Conservation (phyloP, 371 early-diverging fungal species). For the Catenaria anguillulae region DNA sequence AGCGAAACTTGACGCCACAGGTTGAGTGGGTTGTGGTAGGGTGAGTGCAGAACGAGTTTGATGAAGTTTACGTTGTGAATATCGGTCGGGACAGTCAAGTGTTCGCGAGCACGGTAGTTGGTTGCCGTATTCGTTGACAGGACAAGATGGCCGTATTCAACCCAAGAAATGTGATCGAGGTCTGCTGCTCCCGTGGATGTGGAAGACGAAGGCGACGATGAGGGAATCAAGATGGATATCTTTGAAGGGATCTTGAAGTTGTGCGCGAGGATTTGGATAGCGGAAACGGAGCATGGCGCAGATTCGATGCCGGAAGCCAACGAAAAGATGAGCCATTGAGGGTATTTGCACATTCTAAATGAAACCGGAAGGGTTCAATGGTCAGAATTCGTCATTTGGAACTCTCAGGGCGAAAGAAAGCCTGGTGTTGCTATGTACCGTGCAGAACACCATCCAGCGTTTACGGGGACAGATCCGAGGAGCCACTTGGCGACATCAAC, state of each 20-base stretch:
- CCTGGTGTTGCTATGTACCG: too few species aligned
- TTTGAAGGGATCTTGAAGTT: conserved; percentile 7
- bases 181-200: not conserved
- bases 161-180: not conserved
- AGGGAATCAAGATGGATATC: not conserved
- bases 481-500: too few species aligned
- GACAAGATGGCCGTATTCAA: not conserved
- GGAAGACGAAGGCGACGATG: not conserved
- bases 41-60: not conserved
- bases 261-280: not conserved
- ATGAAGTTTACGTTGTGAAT: not conserved
- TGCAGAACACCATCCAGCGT: too few species aligned
- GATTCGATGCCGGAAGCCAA: too few species aligned
- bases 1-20: conserved; percentile 3
- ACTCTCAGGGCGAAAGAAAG: too few species aligned
- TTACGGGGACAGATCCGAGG: too few species aligned
- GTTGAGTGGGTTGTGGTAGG: not conserved
- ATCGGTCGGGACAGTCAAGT: not conserved
- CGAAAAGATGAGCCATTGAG: too few species aligned
- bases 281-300: too few species aligned
- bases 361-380: too few species aligned
- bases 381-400: too few species aligned
- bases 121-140: conserved; percentile 1
- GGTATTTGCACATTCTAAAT: too few species aligned
- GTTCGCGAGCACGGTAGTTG: conserved; percentile 2